Base-by-base conservation (phyloP, 176 grass and related monocot species). In the maize (Zea mays) region DNA sequence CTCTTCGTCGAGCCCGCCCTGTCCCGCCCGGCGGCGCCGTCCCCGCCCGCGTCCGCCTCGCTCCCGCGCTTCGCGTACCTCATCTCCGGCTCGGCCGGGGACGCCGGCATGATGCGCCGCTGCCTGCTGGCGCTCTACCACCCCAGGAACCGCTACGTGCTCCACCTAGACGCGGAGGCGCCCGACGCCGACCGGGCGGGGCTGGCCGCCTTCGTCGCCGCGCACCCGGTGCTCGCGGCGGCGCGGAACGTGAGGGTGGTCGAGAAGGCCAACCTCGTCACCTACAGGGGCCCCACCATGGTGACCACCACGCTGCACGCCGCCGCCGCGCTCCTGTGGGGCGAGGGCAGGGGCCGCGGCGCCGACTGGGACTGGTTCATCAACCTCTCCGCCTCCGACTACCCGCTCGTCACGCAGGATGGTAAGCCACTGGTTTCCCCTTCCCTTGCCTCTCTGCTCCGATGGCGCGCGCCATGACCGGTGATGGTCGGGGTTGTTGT, bases 291-390 rank as follows among this genome's bases (percentile, higher is more conserved):
- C 8, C 93, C 93, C 41, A 96, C 93, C 86, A 96, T 96, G 93
- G 85, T 97, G 10, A 89, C 93, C 76, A 93, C 89, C 77, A 97
- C 90, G 62, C 87, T 97, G 68, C 93, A 97, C 78, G 93, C 77
- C 21, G 93, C 90, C 6, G 87, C 93, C 0, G 4, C 69, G 0
- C 83, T 97, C 76, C 85, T 97, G 0, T 77, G 80, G 80, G 93
- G 86, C 7, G 69, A 77, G 0, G 82, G 82, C 0, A 37, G 8
- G 2, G 69, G 76, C 6, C 76, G 39, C 6, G 69, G 46, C 46
- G 50, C 79, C 3, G 79, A 90, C n/a, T 96, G 90, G 90, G 93
- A 96, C 39, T 96, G 89, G 93, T 96, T 96, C 86, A 92, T 96
- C 65, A 96, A 96, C 81, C 84, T 96, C 70, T 92, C 89, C 27